phyloP scores from a whole-genome alignment of 208 protist species.

The Leishmania tarentolae region DNA sequence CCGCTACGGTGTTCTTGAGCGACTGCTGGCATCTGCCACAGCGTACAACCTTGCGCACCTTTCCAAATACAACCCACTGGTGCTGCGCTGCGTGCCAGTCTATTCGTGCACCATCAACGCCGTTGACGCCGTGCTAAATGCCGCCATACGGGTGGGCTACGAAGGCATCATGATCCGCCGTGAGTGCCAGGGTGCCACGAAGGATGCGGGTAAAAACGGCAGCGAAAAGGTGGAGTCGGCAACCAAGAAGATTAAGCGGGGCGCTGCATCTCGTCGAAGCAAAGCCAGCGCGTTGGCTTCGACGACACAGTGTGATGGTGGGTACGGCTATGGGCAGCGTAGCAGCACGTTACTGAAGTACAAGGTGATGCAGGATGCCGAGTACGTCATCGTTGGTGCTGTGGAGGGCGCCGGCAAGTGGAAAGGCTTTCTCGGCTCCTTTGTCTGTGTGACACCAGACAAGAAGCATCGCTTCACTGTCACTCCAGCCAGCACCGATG shows the following conservation, averaged over 20 bases:
- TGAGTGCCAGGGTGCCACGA: constrained; percentile 16
- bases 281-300: neutral
- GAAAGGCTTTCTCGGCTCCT: constrained; percentile 79
- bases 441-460: constrained; percentile 72
- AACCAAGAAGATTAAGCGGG: neutral
- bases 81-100: constrained; percentile 60
- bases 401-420: constrained; percentile 87
- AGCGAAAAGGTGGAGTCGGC: constrained; percentile 12
- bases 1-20: constrained; percentile 50
- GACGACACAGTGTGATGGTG: constrained; percentile 16
- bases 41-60: constrained; percentile 21
- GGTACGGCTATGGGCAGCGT: constrained; percentile 84
- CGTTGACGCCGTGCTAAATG: constrained; percentile 44
- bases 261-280: neutral
- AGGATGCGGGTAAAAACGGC: neutral
- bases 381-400: constrained; percentile 84
- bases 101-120: constrained; percentile 33
- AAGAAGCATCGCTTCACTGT: constrained; percentile 69
- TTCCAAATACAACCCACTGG: constrained; percentile 26
- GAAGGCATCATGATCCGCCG: constrained; percentile 88
- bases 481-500: constrained; percentile 75
- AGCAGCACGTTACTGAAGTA: constrained; percentile 87
- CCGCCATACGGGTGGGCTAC: constrained; percentile 68
- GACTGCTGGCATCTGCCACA: constrained; percentile 27
- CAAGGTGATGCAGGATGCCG: constrained; percentile 88